A percentile compares a stretch with the other conserved stretches of the same genome.
phyloP scores from a whole-genome alignment of 2,329 filamentous ascomycete genomes.

The Amylocarpus encephaloides region DNA sequence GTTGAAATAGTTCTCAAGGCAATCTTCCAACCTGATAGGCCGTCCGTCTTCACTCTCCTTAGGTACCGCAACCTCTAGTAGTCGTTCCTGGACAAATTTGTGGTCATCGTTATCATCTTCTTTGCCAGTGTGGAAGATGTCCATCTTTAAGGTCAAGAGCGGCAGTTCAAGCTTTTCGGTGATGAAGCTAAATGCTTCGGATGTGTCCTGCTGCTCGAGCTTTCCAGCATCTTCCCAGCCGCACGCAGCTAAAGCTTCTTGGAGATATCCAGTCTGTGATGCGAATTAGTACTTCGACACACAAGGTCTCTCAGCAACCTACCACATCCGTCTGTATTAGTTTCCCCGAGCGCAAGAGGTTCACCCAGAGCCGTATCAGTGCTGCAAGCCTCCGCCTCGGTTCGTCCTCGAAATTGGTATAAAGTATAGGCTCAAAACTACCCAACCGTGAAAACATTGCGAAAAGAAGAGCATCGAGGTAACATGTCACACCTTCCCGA shows the following conservation, averaged over 20 bases:
- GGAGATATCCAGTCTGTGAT: constrained; percentile 68
- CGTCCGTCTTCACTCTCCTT: constrained; percentile 60
- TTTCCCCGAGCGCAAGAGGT: constrained; percentile 77
- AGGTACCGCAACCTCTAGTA: constrained; percentile 88
- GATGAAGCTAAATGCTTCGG: constrained; percentile 92
- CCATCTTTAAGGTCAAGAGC: constrained; percentile 83
- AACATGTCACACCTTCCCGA: constrained; percentile 82
- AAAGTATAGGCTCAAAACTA: constrained; percentile 89
- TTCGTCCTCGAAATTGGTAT: constrained; percentile 69
- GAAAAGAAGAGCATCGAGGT: constrained; percentile 83
- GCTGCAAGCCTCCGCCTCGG: constrained; percentile 66
- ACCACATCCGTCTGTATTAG: constrained; percentile 82
- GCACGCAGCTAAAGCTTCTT: constrained; percentile 74
- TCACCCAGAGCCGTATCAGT: constrained; percentile 83
- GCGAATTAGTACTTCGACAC: constrained; percentile 12
- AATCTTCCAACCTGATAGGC: constrained; percentile 77
- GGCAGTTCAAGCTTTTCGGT: constrained; percentile 85
- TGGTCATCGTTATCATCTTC: constrained; percentile 81
- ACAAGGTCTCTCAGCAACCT: constrained; percentile 27
- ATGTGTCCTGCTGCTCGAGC: constrained; percentile 86
- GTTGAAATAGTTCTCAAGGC: constrained; percentile 92
- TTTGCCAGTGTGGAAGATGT: constrained; percentile 87
- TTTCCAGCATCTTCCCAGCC: constrained; percentile 79
- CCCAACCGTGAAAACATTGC: constrained; percentile 91
- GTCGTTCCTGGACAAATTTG: constrained; percentile 85